Evolutionary conservation across 2,329 filamentous ascomycete genomes (phyloP).

Genomic region (Epichloe bromicola): DNA sequence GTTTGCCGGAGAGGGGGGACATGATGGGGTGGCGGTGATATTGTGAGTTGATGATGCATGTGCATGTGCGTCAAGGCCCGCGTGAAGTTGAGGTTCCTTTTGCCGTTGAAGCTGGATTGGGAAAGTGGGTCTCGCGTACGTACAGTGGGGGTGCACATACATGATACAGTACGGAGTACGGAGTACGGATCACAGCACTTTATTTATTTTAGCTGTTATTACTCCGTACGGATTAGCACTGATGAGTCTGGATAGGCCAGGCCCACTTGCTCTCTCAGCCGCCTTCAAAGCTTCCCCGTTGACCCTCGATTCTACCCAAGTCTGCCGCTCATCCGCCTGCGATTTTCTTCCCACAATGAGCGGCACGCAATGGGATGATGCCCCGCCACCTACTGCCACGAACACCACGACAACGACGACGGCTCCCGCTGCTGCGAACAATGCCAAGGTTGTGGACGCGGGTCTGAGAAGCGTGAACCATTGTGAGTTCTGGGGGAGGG

Average conservation of each 20-base stretch:
- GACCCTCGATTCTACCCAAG: not conserved
- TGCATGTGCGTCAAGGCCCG: too few relatives aligned
- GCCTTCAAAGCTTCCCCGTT: not conserved
- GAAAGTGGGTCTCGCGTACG: not conserved
- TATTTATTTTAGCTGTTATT: too few relatives aligned
- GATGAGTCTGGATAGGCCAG: too few relatives aligned
- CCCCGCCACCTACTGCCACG: slow-evolving; percentile 13
- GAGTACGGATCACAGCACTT: too few relatives aligned
- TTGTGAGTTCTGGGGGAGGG: slow-evolving; percentile 32
- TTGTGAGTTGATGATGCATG: not conserved
- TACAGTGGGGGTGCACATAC: too few relatives aligned
- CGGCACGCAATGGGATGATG: slow-evolving; percentile 20
- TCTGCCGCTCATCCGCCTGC: slow-evolving; percentile 1
- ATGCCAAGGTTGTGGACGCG: slow-evolving; percentile 41
- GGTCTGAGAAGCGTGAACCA: slow-evolving; percentile 71
- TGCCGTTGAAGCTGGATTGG: not conserved
- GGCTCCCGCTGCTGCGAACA: slow-evolving; percentile 7
- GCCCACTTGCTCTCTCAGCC: not conserved
- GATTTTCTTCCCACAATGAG: slow-evolving; percentile 14
- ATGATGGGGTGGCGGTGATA: not conserved
- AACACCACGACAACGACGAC: not conserved
- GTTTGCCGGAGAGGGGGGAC: slow-evolving; percentile 31
- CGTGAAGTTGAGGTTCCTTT: too few relatives aligned
- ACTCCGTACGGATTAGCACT: too few relatives aligned
- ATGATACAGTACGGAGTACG: too few relatives aligned